Evolutionary conservation across 2,329 filamentous ascomycete species (phyloP).

Genomic region (Seiridium unicorne): DNA sequence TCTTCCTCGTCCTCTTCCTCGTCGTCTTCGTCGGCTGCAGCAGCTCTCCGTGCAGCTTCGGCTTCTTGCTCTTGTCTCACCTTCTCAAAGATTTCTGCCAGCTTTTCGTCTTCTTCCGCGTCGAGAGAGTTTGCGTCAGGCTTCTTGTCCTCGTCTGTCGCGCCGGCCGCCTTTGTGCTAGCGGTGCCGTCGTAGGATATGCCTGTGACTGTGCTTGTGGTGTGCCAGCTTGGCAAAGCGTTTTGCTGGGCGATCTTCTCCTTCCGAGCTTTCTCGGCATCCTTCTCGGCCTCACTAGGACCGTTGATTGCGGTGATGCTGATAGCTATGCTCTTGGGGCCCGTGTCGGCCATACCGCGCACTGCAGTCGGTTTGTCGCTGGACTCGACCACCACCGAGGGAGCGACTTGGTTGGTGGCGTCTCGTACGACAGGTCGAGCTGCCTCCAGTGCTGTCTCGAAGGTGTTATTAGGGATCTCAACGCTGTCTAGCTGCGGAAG

Average conservation of each 20-base stretch:
- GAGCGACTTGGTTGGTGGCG: conserved; percentile 62
- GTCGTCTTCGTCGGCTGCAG: conserved; percentile 42
- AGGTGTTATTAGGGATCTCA: conserved; percentile 71
- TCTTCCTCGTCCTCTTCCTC: conserved; percentile 24
- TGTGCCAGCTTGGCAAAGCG: conserved; percentile 69
- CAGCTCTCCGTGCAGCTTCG: conserved; percentile 49
- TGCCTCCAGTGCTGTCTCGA: conserved; percentile 65
- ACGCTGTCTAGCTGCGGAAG: conserved; percentile 75
- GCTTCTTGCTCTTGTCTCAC: conserved; percentile 56
- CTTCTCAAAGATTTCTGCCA: conserved; percentile 67
- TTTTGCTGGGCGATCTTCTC: conserved; percentile 68
- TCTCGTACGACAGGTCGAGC: conserved; percentile 66
- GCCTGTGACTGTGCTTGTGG: conserved; percentile 66
- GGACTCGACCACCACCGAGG: conserved; percentile 56
- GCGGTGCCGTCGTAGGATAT: conserved; percentile 47
- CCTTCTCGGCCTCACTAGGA: conserved; percentile 64
- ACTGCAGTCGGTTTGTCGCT: conserved; percentile 62
- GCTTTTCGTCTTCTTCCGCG: conserved; percentile 52
- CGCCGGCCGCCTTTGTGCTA: conserved; percentile 27
- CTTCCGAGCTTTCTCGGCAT: conserved; percentile 62
- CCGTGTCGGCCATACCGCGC: conserved; percentile 64
- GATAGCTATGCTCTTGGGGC: conserved; percentile 67
- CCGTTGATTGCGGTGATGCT: conserved; percentile 67
- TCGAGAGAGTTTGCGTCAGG: conserved; percentile 45
- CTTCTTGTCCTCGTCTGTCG: conserved; percentile 31